These are phyloP conservation scores for Dioscorea alata DNA, from an alignment of 106 monocot genomes.

Conservation along the genomic window DNA sequence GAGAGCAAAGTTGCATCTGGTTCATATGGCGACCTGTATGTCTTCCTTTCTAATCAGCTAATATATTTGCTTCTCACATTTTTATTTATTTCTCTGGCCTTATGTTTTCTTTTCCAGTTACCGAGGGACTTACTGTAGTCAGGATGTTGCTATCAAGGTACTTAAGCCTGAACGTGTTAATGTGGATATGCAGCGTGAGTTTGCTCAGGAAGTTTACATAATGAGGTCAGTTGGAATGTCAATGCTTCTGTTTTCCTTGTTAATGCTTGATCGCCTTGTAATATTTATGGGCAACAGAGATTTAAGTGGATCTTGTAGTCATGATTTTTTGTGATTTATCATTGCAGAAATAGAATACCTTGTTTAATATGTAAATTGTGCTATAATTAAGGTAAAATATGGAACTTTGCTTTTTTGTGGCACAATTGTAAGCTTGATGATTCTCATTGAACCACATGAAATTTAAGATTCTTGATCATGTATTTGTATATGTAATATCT, in stretches of 20 bases:
- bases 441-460: neutral
- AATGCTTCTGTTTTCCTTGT: neutral
- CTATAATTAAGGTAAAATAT: too few species aligned
- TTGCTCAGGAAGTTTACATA: constrained; percentile 96
- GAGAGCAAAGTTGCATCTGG: constrained; percentile 65
- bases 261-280: neutral
- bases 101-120: constrained; percentile 42
- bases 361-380: too few species aligned
- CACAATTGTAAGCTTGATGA: neutral
- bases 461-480: neutral
- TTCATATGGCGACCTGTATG: constrained; percentile 70
- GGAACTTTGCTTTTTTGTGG: too few species aligned
- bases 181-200: constrained; percentile 71
- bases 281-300: neutral
- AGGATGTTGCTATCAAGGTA: constrained; percentile 95
- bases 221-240: constrained; percentile 54
- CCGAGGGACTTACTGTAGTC: constrained; percentile 74
- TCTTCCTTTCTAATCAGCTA: neutral
- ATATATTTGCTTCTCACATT: neutral
- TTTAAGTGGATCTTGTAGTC: too few species aligned
- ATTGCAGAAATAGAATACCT: too few species aligned
- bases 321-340: too few species aligned
- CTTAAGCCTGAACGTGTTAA: constrained; percentile 66
- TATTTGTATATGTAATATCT: too few species aligned
- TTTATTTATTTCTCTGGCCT: neutral